phyloP scores from a whole-genome alignment of 805 yeast species.

The Candida ulmi region DNA sequence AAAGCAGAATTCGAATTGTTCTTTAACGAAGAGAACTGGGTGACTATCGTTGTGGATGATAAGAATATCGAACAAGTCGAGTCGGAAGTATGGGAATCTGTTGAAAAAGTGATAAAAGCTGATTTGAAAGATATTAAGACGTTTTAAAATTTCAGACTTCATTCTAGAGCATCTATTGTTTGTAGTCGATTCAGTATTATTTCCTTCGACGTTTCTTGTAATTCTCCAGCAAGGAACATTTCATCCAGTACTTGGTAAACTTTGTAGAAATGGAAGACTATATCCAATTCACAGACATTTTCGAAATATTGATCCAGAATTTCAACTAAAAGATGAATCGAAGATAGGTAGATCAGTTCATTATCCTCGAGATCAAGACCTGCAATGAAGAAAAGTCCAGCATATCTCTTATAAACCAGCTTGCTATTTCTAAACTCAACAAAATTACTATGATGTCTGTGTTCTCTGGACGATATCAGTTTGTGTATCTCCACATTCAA shows the following conservation, averaged over 20 bases:
- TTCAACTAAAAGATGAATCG: constrained; percentile 85
- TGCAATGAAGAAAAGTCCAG: constrained; percentile 85
- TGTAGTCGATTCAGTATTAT: constrained; percentile 60
- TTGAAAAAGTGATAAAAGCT: constrained; percentile 12
- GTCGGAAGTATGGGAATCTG: constrained; percentile 34
- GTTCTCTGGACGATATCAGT: constrained; percentile 75
- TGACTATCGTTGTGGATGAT: constrained; percentile 54
- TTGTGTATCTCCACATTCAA: constrained; percentile 66
- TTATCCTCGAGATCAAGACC: constrained; percentile 77
- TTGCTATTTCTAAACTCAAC: constrained; percentile 64
- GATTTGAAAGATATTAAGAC: constrained; percentile 7
- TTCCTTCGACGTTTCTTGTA: constrained; percentile 77
- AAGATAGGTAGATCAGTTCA: constrained; percentile 77
- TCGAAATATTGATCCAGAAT: constrained; percentile 80
- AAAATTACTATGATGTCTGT: constrained; percentile 75
- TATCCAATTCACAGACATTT: constrained; percentile 83
- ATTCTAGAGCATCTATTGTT: constrained; percentile 58
- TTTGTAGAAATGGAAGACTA: constrained; percentile 87
- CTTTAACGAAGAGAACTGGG: constrained; percentile 34
- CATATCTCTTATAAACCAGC: constrained; percentile 82
- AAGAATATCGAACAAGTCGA: constrained; percentile 52
- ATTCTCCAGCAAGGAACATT: constrained; percentile 84
- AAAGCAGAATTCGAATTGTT: constrained; percentile 49
- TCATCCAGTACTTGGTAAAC: constrained; percentile 82
- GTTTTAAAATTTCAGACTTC: constrained; percentile 8